Conservation (phyloP, 345 rosid genomes). For the Melaleuca alternifolia region DNA sequence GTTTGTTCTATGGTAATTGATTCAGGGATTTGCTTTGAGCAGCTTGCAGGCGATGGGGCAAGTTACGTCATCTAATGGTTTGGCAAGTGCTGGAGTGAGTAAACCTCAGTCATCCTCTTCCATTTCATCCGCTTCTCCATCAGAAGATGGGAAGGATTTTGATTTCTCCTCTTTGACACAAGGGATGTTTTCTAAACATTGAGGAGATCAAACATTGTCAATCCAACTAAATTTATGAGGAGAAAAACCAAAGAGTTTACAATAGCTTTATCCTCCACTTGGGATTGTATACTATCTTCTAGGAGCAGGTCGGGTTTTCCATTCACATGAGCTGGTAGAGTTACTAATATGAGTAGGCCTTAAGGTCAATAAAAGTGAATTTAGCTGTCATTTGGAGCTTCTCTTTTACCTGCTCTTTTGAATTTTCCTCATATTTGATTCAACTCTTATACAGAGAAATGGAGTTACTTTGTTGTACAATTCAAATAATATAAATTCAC, state of each 20-base stretch:
- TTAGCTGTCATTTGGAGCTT: not conserved
- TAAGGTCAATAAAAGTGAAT: not conserved
- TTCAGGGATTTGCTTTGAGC: slow-evolving; percentile 1
- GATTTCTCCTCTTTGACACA: slow-evolving; percentile 91
- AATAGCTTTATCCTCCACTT: not conserved
- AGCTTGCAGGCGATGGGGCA: slow-evolving; percentile 53
- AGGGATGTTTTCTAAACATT: slow-evolving; percentile 82
- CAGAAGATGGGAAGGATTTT: slow-evolving; percentile 54
- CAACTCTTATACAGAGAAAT: not conserved
- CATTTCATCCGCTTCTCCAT: slow-evolving; percentile 25
- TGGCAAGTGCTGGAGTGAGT: slow-evolving; percentile 17
- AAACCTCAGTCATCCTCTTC: slow-evolving; percentile 47
- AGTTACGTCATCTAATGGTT: slow-evolving; percentile 38
- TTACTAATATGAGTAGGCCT: not conserved
- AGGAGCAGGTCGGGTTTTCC: not conserved
- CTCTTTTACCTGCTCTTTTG: not conserved
- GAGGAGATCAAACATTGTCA: not conserved
- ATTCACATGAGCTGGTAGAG: not conserved
- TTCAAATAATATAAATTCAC: not conserved
- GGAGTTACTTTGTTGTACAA: not conserved
- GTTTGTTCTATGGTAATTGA: not conserved
- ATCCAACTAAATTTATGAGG: not conserved
- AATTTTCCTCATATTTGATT: not conserved
- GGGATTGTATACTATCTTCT: not conserved
- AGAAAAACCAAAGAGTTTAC: not conserved